Conservation (phyloP, 2,329 filamentous ascomycete genomes). For the Neodidymelliopsis sp. region DNA sequence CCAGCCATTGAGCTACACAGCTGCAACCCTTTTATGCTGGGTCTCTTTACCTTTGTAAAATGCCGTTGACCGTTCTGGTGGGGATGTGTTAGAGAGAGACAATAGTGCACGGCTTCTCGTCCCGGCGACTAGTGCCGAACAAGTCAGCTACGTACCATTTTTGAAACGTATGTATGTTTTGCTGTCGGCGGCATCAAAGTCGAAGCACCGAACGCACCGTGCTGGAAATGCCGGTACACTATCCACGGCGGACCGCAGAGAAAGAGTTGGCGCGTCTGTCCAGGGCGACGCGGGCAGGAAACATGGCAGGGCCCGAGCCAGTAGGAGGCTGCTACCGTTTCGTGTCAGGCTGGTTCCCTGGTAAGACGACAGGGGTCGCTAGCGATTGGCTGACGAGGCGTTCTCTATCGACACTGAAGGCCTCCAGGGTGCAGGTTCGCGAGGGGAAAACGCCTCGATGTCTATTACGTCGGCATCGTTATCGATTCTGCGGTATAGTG, state of each 20-base stretch:
- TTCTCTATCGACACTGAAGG: slow-evolving; percentile 14
- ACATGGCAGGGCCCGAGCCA: slow-evolving; percentile 17
- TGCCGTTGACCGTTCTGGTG: slow-evolving; percentile 13
- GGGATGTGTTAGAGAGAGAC: slow-evolving; percentile 10
- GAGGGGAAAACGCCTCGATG: slow-evolving; percentile 2
- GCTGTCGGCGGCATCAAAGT: slow-evolving; percentile 1
- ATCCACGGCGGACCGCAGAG: neutral
- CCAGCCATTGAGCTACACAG: slow-evolving; percentile 21
- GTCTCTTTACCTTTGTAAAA: slow-evolving; percentile 9
- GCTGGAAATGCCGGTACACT: slow-evolving; percentile 4
- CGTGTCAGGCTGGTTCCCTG: slow-evolving; percentile 22
- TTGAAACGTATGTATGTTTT: slow-evolving; percentile 1
- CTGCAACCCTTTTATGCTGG: slow-evolving; percentile 16
- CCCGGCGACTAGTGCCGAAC: slow-evolving; percentile 10
- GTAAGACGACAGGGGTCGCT: slow-evolving; percentile 20
- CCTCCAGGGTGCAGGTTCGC: slow-evolving; percentile 5
- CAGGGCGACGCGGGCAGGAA: slow-evolving; percentile 6
- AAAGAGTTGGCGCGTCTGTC: slow-evolving; percentile 2
- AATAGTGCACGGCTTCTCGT: slow-evolving; percentile 12
- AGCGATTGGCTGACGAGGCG: slow-evolving; percentile 22
- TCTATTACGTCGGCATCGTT: slow-evolving; percentile 7
- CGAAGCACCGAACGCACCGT: too few relatives aligned
- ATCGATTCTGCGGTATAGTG: slow-evolving; percentile 1
- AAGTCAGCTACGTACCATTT: too few relatives aligned
- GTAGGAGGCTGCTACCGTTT: slow-evolving; percentile 18